Evolutionary conservation across 208 protist species (phyloP), one percentile per base, ranked within the genome.

Genomic region (Crithidia expoeki): DNA sequence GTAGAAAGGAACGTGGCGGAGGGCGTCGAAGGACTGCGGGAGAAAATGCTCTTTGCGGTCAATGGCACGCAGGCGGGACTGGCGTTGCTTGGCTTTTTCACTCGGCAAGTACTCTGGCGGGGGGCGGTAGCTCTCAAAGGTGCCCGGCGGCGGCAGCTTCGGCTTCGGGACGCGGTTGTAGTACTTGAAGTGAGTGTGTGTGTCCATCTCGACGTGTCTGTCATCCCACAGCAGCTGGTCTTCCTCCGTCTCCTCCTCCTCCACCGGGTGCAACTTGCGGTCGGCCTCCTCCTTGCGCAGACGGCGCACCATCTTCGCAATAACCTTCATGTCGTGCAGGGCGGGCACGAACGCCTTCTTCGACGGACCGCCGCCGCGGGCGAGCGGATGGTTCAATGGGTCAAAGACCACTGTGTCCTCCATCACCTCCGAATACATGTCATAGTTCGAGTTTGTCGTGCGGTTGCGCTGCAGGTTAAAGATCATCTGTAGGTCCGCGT

Each of bases 101-200:
- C 93, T 97, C 23, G 93, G 87, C 42, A 99, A 84, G 75, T 99
- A 99, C 84, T 99, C 98, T 19, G 90, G 74, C 3, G 99, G 98
- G 34, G 99, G 99, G 59, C 99, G 99, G 89, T 99, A 99, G 49
- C 96, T 98, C 69, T 98, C 94, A 56, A 95, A 97, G 66, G 98
- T 98, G 50, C 91, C 92, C n/a, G 95, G 95, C 28, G 97, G 90
- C 30, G 91, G 79, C 12, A 83, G 56, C 61, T 86, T 88, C 23
- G 89, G 83, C 75, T 96, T 96, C 17, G 81, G 79, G 12, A 96
- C 67, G 61, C 88, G 86, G 77, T 96, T 91, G 74, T 82, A 83
- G 74, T 96, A 96, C 73, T 90, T 93, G 74, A 95, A 95, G 68
- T 89, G 83, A 16, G 85, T 93, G 75, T 93, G 85, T 12, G 89